Evolutionary conservation across 192 early-diverging fungal species (phyloP).

Genomic region (Podila epicladia): DNA sequence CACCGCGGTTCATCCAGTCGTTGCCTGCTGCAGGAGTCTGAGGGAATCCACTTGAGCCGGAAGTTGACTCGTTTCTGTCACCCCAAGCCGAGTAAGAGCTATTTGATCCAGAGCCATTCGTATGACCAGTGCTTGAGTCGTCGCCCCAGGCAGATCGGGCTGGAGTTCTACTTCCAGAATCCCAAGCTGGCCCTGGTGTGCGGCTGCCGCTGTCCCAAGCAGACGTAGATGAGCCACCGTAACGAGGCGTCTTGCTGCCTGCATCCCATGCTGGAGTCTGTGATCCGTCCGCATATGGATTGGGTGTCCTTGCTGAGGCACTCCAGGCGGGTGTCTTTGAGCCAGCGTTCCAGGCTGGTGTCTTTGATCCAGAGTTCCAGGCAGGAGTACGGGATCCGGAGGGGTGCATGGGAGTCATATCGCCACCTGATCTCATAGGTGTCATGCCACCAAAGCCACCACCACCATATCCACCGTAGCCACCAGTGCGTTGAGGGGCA

Average conservation of each 20-base stretch:
- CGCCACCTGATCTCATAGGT: slow-evolving; percentile 50
- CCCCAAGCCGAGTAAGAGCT: slow-evolving; percentile 34
- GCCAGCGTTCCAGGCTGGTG: slow-evolving; percentile 65
- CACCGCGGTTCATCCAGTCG: slow-evolving; percentile 48
- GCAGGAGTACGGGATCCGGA: slow-evolving; percentile 68
- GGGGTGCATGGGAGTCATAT: slow-evolving; percentile 43
- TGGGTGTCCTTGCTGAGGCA: slow-evolving; percentile 60
- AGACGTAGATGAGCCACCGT: slow-evolving; percentile 40
- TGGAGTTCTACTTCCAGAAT: slow-evolving; percentile 59
- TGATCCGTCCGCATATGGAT: slow-evolving; percentile 51
- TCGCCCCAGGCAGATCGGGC: slow-evolving; percentile 52
- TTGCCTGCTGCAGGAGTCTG: slow-evolving; percentile 50
- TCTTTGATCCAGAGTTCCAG: slow-evolving; percentile 71
- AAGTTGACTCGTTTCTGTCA: slow-evolving; percentile 45
- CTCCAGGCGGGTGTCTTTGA: slow-evolving; percentile 63
- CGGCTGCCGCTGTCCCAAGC: slow-evolving; percentile 56
- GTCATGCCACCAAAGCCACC: slow-evolving; percentile 44
- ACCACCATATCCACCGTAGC: slow-evolving; percentile 56
- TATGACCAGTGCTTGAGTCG: background rate
- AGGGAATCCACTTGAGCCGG: slow-evolving; percentile 45
- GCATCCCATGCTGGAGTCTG: slow-evolving; percentile 68
- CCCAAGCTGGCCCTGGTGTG: slow-evolving; percentile 69
- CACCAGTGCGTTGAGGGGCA: slow-evolving; percentile 65
- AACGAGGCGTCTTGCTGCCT: slow-evolving; percentile 59
- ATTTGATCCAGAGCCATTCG: slow-evolving; percentile 18